phyloP scores from a whole-genome alignment of 2,329 filamentous ascomycete genomes.

The Epichloe scottii region DNA sequence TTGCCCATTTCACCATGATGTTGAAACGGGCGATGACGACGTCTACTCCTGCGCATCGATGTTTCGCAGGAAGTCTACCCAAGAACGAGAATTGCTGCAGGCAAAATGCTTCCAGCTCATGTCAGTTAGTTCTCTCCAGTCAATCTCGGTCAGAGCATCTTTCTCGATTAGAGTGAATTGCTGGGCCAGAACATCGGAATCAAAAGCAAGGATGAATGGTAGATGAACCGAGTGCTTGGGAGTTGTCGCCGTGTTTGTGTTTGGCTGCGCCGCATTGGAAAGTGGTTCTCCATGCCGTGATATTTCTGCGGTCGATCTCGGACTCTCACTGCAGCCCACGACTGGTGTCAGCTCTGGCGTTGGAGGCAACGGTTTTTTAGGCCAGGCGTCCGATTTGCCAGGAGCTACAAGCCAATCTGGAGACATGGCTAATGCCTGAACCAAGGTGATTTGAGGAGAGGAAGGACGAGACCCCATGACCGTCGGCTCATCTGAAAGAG shows the following conservation, averaged over 20 bases:
- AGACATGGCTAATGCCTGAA: slow-evolving; percentile 27
- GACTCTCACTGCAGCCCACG: slow-evolving; percentile 21
- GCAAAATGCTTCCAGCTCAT: slow-evolving; percentile 67
- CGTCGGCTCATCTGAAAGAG: slow-evolving; percentile 11
- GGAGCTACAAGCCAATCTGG: slow-evolving; percentile 2
- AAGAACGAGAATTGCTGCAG: slow-evolving; percentile 55
- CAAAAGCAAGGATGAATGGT: slow-evolving; percentile 70
- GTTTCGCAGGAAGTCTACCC: slow-evolving; percentile 69
- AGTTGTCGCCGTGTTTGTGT: slow-evolving; percentile 16
- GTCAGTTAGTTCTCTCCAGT: slow-evolving; percentile 78
- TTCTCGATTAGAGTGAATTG: slow-evolving; percentile 81
- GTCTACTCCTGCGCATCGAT: slow-evolving; percentile 62
- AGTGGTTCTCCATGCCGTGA: slow-evolving; percentile 23
- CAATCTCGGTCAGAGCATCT: slow-evolving; percentile 72
- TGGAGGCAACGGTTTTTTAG: slow-evolving; percentile 15
- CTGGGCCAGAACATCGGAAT: slow-evolving; percentile 65
- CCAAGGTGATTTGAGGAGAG: slow-evolving; percentile 35
- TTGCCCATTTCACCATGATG: slow-evolving; percentile 76
- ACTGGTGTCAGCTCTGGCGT: slow-evolving; percentile 39
- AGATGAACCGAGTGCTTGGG: slow-evolving; percentile 46
- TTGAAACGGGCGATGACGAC: slow-evolving; percentile 81
- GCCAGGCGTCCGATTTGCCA: background rate
- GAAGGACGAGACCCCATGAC: slow-evolving; percentile 16
- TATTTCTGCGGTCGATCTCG: slow-evolving; percentile 9
- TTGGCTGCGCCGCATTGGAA: slow-evolving; percentile 21